A percentile compares a stretch with the other conserved stretches of the same genome.
phyloP scores from a whole-genome alignment of 768 basidiomycete species.

The Cubamyces lactineus region DNA sequence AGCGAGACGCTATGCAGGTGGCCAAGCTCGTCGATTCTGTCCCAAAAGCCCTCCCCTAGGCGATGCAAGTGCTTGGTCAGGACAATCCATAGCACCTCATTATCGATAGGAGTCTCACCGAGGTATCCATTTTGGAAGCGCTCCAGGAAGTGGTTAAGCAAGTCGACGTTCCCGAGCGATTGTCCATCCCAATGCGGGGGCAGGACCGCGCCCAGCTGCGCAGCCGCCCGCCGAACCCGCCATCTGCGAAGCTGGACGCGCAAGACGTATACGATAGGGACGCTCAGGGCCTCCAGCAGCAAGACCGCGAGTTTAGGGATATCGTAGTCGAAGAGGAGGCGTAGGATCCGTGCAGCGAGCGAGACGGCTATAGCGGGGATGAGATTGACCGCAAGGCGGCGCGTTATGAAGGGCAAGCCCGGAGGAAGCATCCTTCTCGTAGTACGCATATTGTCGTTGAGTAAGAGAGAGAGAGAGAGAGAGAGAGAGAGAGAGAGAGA shows the following conservation, averaged over 20 bases:
- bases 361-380: background rate
- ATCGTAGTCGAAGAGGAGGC: background rate
- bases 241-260: background rate
- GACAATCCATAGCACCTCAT: too few species aligned
- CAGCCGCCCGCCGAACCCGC: slow-evolving; percentile 3
- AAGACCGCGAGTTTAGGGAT: background rate
- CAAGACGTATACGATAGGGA: background rate
- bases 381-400: background rate
- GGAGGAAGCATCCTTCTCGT: background rate
- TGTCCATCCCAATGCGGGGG: slow-evolving; percentile 2
- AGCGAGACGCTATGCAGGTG: background rate
- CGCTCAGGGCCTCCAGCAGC: background rate
- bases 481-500: background rate
- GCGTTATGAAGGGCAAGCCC: background rate
- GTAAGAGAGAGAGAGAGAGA: background rate
- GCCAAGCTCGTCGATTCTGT: slow-evolving; percentile 2
- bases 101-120: background rate
- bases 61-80: too few species aligned
- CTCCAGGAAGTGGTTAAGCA: background rate
- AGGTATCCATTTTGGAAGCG: slow-evolving; percentile 9
- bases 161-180: background rate
- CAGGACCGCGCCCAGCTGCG: slow-evolving; percentile 3
- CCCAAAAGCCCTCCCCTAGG: background rate
- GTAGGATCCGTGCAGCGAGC: background rate
- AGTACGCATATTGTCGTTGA: background rate